phyloP scores from a whole-genome alignment of 2,329 filamentous ascomycete genomes.

The Monilinia fructicola region DNA sequence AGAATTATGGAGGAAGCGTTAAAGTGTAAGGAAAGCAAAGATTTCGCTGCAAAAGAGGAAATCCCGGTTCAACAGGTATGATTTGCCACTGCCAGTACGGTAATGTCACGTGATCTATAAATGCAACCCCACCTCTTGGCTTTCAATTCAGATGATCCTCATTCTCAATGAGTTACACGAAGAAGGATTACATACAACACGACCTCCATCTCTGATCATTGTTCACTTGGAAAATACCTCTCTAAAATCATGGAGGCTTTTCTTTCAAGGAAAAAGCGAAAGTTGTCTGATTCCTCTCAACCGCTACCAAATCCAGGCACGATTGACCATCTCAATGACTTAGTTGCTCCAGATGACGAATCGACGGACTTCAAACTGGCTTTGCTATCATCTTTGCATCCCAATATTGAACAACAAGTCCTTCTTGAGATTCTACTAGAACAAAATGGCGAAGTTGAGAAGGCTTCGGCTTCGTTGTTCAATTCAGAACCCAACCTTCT shows the following conservation, averaged over 20 bases:
- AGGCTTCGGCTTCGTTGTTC: conserved; percentile 59
- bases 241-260: conserved; percentile 56
- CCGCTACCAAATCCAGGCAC: conserved; percentile 2
- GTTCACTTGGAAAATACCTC: background rate
- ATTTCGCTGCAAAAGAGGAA: too few relatives aligned
- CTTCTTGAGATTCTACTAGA: conserved; percentile 78
- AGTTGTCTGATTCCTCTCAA: conserved; percentile 35
- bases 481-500: conserved; percentile 17
- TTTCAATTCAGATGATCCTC: background rate
- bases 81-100: too few relatives aligned
- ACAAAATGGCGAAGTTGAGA: conserved; percentile 72
- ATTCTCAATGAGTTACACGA: background rate
- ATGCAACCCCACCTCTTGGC: background rate
- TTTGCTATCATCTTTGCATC: conserved; percentile 74
- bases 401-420: conserved; percentile 59
- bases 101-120: too few relatives aligned
- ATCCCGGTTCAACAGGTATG: too few relatives aligned
- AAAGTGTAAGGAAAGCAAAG: too few relatives aligned
- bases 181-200: background rate
- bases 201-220: background rate
- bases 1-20: too few relatives aligned
- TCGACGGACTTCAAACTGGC: conserved; percentile 89
- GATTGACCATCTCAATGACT: conserved; percentile 33
- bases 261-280: conserved; percentile 56
- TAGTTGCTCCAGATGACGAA: conserved; percentile 53